These are phyloP conservation scores for Daldinia loculata DNA, from an alignment of 495 filamentous ascomycete genomes.

Conservation along the genomic window DNA sequence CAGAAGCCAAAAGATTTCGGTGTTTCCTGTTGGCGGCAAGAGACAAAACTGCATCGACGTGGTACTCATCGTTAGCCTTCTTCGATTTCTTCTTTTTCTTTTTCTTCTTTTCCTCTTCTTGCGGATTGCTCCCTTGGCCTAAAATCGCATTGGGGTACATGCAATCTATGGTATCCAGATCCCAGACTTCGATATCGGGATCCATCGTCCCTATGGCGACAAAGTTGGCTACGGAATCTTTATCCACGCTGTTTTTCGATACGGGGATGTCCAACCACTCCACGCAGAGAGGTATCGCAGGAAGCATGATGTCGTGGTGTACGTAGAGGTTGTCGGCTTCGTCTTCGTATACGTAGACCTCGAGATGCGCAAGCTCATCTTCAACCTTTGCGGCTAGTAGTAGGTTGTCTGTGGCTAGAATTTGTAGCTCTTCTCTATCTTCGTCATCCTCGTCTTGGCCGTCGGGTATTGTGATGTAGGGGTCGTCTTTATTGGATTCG, in stretches of 20 bases:
- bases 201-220: slow-evolving; percentile 97
- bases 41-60: slow-evolving; percentile 91
- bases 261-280: slow-evolving; percentile 95
- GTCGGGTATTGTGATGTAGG: slow-evolving; percentile 89
- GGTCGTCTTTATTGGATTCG: slow-evolving; percentile 89
- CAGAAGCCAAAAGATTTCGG: slow-evolving; percentile 93
- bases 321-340: slow-evolving; percentile 94
- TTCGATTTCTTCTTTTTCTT: slow-evolving; percentile 85
- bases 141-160: slow-evolving; percentile 98
- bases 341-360: slow-evolving; percentile 98
- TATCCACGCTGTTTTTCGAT: slow-evolving; percentile 67
- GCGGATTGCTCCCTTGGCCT: slow-evolving; percentile 73
- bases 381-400: slow-evolving; percentile 91
- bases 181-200: slow-evolving; percentile 98
- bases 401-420: slow-evolving; percentile 90
- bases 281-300: slow-evolving; percentile 91
- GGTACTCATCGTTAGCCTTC: slow-evolving; percentile 89
- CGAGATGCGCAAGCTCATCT: slow-evolving; percentile 95
- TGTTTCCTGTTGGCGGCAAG: slow-evolving; percentile 92
- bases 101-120: slow-evolving; percentile 59
- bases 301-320: slow-evolving; percentile 99
- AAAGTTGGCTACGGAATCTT: slow-evolving; percentile 77
- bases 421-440: slow-evolving; percentile 93
- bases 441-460: slow-evolving; percentile 77
- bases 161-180: slow-evolving; percentile 91